A percentile compares a stretch with the other conserved stretches of the same genome.
phyloP scores from a whole-genome alignment of 768 basidiomycete genomes.

The Sarcodon aspratus region DNA sequence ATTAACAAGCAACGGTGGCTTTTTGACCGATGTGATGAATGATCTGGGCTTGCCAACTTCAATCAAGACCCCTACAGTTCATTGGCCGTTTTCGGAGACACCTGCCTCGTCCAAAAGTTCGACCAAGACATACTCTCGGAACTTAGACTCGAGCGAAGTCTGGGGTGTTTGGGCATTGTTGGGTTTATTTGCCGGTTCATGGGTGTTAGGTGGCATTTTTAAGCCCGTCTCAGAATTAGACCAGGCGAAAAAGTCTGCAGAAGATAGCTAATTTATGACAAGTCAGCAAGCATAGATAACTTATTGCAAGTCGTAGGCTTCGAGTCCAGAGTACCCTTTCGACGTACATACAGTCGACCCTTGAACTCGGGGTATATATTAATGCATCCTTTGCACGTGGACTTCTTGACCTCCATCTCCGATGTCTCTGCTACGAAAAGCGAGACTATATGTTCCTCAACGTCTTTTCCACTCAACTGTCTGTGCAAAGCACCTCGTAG shows the following conservation, averaged over 20 bases:
- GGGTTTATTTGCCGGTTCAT: slow-evolving; percentile 37
- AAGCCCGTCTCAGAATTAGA: slow-evolving; percentile 11
- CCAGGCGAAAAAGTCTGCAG: background rate
- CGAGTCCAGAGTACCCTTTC: background rate
- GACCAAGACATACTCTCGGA: slow-evolving; percentile 14
- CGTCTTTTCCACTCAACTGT: slow-evolving; percentile 8
- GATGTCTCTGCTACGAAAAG: background rate
- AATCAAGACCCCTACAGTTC: slow-evolving; percentile 9
- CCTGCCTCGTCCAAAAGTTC: slow-evolving; percentile 11
- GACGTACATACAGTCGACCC: background rate
- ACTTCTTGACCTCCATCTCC: too few relatives aligned
- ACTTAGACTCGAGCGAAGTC: slow-evolving; percentile 31
- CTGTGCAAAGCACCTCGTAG: slow-evolving; percentile 30
- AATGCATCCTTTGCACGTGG: background rate
- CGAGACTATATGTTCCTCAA: background rate
- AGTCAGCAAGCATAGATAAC: too few relatives aligned
- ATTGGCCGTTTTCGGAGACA: slow-evolving; percentile 8
- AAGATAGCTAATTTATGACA: too few relatives aligned
- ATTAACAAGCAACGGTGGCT: slow-evolving; percentile 7
- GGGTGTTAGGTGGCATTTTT: slow-evolving; percentile 28
- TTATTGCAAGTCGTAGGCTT: too few relatives aligned
- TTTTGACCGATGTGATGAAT: slow-evolving; percentile 25
- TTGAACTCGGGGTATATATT: background rate
- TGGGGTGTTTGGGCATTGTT: slow-evolving; percentile 36
- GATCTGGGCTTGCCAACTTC: slow-evolving; percentile 24